Conservation (phyloP, 768 basidiomycete genomes). For the Termitomyces sp. region DNA sequence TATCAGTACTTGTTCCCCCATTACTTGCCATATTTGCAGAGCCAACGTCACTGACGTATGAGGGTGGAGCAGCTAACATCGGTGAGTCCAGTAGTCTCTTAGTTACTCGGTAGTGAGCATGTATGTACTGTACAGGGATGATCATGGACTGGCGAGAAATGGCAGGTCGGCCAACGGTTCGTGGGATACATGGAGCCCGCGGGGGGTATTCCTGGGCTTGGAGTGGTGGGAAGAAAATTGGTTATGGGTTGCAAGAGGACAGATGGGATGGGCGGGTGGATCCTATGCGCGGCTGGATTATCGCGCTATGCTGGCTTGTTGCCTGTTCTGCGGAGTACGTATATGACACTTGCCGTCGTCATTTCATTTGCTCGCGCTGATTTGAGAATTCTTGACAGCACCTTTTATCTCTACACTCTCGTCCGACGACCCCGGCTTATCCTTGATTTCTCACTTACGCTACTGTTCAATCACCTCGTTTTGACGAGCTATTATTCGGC, state of each 20-base stretch:
- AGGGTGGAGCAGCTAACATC: constrained; percentile 76
- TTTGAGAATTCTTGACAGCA: constrained; percentile 21
- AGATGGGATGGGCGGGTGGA: constrained; percentile 70
- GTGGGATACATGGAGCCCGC: constrained; percentile 53
- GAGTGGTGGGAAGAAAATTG: constrained; percentile 76
- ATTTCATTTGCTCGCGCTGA: background rate
- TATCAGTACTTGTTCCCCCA: constrained; percentile 78
- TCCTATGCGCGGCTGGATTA: constrained; percentile 83
- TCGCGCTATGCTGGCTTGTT: constrained; percentile 80
- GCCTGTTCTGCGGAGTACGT: constrained; percentile 85
- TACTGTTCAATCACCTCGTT: constrained; percentile 88
- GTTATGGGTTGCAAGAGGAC: constrained; percentile 46
- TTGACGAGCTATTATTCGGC: constrained; percentile 90
- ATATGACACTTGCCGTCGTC: background rate
- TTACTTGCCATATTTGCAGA: constrained; percentile 73
- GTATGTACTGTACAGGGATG: constrained; percentile 50
- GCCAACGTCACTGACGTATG: constrained; percentile 58
- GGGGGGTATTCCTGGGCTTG: constrained; percentile 72
- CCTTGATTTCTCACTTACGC: constrained; percentile 89
- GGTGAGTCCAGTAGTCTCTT: constrained; percentile 35
- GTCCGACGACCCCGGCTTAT: constrained; percentile 90
- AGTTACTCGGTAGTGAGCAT: background rate
- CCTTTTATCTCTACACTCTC: constrained; percentile 82
- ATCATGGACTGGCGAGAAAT: constrained; percentile 98
- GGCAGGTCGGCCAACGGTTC: constrained; percentile 77